These are phyloP conservation scores for Cladosporium oxysporum DNA, from an alignment of 2,329 filamentous ascomycete genomes.

Conservation along the genomic window DNA sequence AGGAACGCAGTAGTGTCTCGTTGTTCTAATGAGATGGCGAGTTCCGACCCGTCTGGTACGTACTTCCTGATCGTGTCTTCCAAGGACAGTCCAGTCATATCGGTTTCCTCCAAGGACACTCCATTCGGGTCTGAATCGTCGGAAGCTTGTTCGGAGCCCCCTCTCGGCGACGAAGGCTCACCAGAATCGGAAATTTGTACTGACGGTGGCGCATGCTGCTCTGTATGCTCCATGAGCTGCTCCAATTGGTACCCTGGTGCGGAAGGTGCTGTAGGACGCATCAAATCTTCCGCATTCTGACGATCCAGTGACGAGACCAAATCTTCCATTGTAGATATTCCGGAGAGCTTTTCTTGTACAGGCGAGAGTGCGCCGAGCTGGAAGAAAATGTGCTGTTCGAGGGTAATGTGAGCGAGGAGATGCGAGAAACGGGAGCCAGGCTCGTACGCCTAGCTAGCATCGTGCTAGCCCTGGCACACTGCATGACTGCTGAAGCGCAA, in stretches of 20 bases:
- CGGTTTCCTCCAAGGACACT: neutral
- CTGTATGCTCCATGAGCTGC: too few species aligned
- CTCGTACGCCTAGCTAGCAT: neutral
- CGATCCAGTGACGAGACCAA: neutral
- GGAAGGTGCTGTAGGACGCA: neutral
- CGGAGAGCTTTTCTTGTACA: neutral
- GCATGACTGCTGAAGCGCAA: neutral
- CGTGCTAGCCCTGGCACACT: neutral
- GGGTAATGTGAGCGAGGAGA: neutral
- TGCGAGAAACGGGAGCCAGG: neutral
- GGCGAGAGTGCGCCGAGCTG: neutral
- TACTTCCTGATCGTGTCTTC: neutral
- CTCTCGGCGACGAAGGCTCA: neutral
- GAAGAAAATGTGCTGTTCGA: neutral
- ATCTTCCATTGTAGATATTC: neutral
- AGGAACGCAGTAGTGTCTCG: neutral
- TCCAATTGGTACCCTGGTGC: neutral
- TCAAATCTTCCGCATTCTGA: neutral
- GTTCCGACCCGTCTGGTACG: neutral
- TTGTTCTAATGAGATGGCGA: neutral
- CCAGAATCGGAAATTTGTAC: neutral
- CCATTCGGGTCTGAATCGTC: too few species aligned
- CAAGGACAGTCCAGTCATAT: neutral
- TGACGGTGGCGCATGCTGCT: neutral
- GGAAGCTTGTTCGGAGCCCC: neutral